phyloP scores from a whole-genome alignment of 352 stramenopile genomes.

The Hyaloperonospora arabidopsidis region DNA sequence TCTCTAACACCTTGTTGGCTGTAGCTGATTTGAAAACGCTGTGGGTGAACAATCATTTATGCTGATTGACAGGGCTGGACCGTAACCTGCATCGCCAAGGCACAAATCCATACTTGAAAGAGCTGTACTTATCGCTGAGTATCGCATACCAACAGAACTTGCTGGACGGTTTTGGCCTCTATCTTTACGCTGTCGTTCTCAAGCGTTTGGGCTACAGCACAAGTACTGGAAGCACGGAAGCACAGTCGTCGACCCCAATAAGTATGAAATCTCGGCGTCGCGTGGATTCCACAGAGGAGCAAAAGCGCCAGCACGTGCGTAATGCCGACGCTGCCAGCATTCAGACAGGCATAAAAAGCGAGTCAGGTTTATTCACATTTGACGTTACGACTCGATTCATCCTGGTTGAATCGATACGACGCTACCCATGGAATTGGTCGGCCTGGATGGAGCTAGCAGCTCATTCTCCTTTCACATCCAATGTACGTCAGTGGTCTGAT shows the following conservation, averaged over 20 bases:
- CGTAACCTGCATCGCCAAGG: slow-evolving; percentile 35
- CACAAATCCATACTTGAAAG: slow-evolving; percentile 63
- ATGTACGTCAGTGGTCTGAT: slow-evolving; percentile 9
- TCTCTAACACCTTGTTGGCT: too few species aligned
- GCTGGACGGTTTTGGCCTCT: slow-evolving; percentile 72
- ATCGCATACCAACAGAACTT: slow-evolving; percentile 37
- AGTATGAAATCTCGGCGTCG: slow-evolving; percentile 30
- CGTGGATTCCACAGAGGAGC: slow-evolving; percentile 31
- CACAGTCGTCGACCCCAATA: slow-evolving; percentile 29
- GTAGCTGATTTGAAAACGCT: background rate
- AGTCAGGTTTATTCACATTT: slow-evolving; percentile 24
- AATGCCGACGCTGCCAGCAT: slow-evolving; percentile 3
- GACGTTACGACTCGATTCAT: slow-evolving; percentile 58
- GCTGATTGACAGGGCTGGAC: slow-evolving; percentile 24
- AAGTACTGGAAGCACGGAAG: slow-evolving; percentile 36
- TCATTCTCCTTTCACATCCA: slow-evolving; percentile 57
- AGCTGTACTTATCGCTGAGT: slow-evolving; percentile 53
- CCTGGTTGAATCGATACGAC: slow-evolving; percentile 58
- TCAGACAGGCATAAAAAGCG: slow-evolving; percentile 16
- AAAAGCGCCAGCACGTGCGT: slow-evolving; percentile 31
- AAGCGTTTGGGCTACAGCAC: slow-evolving; percentile 57
- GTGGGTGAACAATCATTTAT: background rate
- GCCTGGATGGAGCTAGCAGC: slow-evolving; percentile 93
- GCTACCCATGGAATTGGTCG: slow-evolving; percentile 92
- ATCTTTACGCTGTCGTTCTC: slow-evolving; percentile 74